phyloP scores from a whole-genome alignment of 257 asterid genomes.

The Solanum commersonii region DNA sequence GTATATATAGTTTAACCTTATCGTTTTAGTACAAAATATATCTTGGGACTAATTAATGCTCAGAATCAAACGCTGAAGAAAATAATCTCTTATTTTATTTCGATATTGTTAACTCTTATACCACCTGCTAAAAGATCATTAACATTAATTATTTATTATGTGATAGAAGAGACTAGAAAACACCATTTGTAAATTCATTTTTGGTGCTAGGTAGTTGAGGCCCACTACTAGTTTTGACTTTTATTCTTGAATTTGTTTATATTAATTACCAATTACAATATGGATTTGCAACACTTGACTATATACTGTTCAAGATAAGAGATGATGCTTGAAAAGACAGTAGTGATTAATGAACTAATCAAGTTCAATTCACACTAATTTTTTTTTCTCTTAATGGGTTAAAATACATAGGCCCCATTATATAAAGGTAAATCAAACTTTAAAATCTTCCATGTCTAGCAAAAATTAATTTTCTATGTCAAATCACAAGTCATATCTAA shows the following conservation, averaged over 20 bases:
- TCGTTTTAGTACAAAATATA: not conserved
- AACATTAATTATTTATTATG: not conserved
- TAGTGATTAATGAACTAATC: not conserved
- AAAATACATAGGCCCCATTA: slow-evolving; percentile 5
- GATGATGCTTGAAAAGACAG: slow-evolving; percentile 9
- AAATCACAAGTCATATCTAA: not conserved
- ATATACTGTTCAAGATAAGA: not conserved
- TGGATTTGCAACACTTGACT: not conserved
- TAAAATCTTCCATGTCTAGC: not conserved
- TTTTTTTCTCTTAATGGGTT: not conserved
- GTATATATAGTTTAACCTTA: not conserved
- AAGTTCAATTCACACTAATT: not conserved
- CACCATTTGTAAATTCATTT: not conserved
- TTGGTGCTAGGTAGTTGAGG: not conserved
- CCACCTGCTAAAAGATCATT: not conserved
- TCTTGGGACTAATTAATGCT: not conserved
- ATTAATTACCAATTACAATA: not conserved
- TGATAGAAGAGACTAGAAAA: not conserved
- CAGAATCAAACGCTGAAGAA: not conserved
- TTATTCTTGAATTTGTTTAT: not conserved
- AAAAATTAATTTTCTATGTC: not conserved
- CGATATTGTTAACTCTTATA: not conserved
- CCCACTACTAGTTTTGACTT: not conserved
- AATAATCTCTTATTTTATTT: not conserved
- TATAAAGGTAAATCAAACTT: slow-evolving; percentile 4